Evolutionary conservation across 108 stramenopile genomes (phyloP), one percentile per base, ranked within the genome.

Genomic region (Cyclotella baltica): DNA sequence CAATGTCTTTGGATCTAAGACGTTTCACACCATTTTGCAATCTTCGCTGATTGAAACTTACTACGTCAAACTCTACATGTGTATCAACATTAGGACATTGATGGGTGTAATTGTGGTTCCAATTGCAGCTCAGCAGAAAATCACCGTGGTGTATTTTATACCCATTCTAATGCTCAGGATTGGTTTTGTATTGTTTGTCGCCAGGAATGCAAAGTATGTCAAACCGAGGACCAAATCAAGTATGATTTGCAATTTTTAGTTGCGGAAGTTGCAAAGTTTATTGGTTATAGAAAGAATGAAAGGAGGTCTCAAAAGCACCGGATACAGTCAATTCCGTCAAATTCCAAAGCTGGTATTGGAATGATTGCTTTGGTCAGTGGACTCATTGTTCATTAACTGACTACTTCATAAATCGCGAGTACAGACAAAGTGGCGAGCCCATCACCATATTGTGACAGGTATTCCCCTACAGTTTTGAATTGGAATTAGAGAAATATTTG

Each of bases 21-120:
- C 93, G 70, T 93, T 89, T 76, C 95, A 96, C 78, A 92, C 95
- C 0, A 66, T 93, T 19, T 63, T 96, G 70, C 95, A 96, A 71
- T 86, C 87, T 10, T 78, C 87, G 3, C 58, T 89, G 75, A 92
- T 96, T 67, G 90, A 91, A 64, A 72, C 86, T 2, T 96, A 92
- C 62, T n/a, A 96, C 57, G 92, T 96, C 43, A 90, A 91, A 34
- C 93, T 93, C 65, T 96, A 96, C 89, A 93, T 92, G 91, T 91
- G 87, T 70, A 96, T 96, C 77, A 96, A 96, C 67, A 86, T 93
- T 55, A 92, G 95, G 0, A 92, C 95, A 11, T 69, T 96, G 75
- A 81, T 85, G 28, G 95, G 95, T 33, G 90, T 90, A 27, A 85
- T 92, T 11, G 65, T 93, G 0, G 89, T 96, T 15, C 92, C 95